Conservation (phyloP, 306 rosid genomes). For the Cucurbita maxima region DNA sequence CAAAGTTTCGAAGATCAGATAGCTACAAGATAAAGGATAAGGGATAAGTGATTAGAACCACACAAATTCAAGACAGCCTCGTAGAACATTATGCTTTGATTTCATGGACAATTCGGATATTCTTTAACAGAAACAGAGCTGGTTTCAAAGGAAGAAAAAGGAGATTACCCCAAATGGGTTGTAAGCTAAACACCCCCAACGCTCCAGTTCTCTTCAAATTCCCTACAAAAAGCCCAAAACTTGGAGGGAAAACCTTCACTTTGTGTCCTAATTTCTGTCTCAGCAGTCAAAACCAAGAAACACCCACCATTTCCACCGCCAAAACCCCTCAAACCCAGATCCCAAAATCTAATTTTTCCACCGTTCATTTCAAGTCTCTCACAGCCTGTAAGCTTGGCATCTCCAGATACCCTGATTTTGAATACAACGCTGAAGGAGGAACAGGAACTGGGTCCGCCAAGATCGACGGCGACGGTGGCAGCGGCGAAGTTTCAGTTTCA, state of each 20-base stretch:
- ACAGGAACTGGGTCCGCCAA: conserved; percentile 45
- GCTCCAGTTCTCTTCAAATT: conserved; percentile 32
- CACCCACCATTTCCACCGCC: background rate
- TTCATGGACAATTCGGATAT: conserved; percentile 3
- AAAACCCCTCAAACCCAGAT: conserved; percentile 14
- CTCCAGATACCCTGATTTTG: conserved; percentile 45
- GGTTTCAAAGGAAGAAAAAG: background rate
- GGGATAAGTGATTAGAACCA: conserved; percentile 33
- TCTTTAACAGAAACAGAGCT: background rate
- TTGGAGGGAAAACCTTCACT: conserved; percentile 18
- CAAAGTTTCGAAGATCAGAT: background rate
- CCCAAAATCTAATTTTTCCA: conserved; percentile 17
- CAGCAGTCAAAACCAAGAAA: conserved; percentile 15
- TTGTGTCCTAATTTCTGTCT: conserved; percentile 34
- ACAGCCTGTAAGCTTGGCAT: too few species aligned
- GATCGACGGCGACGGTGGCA: conserved; percentile 10
- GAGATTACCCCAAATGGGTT: conserved; percentile 25
- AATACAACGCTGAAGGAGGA: conserved; percentile 74
- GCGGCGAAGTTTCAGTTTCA: conserved; percentile 30
- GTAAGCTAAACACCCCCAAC: conserved; percentile 33
- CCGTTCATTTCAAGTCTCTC: background rate
- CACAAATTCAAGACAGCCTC: conserved; percentile 25
- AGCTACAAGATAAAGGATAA: background rate
- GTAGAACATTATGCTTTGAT: conserved; percentile 6
- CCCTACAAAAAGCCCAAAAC: conserved; percentile 16